Evolutionary conservation across 2,329 filamentous ascomycete species (phyloP).

Genomic region (Graphilbum ipis-grandicollis): DNA sequence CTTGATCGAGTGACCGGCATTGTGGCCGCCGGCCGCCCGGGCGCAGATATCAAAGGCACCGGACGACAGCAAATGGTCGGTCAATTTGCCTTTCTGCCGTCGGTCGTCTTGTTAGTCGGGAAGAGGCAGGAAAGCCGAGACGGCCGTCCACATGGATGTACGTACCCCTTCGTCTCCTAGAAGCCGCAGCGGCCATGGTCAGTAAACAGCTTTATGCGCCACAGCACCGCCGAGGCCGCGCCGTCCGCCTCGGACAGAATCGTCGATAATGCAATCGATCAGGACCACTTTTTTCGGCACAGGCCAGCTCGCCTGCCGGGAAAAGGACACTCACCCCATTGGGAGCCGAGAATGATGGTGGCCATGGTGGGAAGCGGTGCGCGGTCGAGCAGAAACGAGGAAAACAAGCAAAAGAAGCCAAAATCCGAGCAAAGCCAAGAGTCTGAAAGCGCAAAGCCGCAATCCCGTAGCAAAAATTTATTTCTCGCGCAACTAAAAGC

Average conservation of each 20-base stretch:
- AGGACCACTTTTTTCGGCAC: neutral
- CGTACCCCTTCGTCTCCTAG: conserved; percentile 8
- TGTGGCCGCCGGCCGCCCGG: conserved; percentile 42
- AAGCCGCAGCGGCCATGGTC: too few species aligned
- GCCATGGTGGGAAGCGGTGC: conserved; percentile 20
- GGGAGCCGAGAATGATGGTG: conserved; percentile 39
- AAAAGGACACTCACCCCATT: conserved; percentile 32
- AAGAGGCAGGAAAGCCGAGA: too few species aligned
- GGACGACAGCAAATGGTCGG: conserved; percentile 9
- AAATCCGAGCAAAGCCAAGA: too few species aligned
- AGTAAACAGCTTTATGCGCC: too few species aligned
- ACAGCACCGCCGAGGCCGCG: too few species aligned
- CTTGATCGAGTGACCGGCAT: conserved; percentile 32
- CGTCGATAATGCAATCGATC: too few species aligned
- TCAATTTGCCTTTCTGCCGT: conserved; percentile 10
- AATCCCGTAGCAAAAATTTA: too few species aligned
- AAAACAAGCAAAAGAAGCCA: neutral
- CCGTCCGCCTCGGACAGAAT: too few species aligned
- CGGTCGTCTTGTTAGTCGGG: too few species aligned
- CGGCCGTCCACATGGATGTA: too few species aligned
- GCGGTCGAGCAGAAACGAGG: neutral
- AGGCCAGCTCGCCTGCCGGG: conserved; percentile 5
- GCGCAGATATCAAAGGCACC: conserved; percentile 26
- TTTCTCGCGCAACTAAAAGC: too few species aligned
- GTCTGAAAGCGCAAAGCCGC: too few species aligned